phyloP scores from a whole-genome alignment of 352 stramenopile genomes.

The Pythium plurisporium region DNA sequence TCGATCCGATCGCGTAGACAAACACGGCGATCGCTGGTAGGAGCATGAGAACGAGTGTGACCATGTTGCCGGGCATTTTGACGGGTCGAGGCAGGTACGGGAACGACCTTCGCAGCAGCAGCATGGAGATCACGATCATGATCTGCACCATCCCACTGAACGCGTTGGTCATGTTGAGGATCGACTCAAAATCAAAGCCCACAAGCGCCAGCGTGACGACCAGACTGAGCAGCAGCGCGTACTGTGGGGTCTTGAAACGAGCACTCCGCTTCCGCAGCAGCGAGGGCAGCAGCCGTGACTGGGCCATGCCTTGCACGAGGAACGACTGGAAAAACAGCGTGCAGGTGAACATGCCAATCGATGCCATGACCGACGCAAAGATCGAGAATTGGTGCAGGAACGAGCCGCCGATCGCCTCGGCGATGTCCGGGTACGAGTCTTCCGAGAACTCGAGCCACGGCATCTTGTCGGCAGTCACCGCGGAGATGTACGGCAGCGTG shows the following conservation, averaged over 20 bases:
- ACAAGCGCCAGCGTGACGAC: conserved; percentile 7
- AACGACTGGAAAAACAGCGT: conserved; percentile 87
- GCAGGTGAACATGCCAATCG: conserved; percentile 77
- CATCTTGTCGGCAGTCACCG: conserved; percentile 6
- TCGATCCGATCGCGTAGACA: conserved; percentile 7
- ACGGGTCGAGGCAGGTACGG: conserved; percentile 35
- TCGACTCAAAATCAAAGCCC: conserved; percentile 33
- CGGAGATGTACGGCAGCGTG: conserved; percentile 12
- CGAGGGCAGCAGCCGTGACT: conserved; percentile 64
- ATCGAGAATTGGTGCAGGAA: conserved; percentile 63
- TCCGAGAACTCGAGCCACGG: conserved; percentile 14
- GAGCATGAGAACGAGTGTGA: not conserved
- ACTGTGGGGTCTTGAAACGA: conserved; percentile 12
- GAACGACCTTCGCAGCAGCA: conserved; percentile 57
- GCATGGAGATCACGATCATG: conserved; percentile 74
- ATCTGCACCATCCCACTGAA: conserved; percentile 63
- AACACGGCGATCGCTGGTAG: not conserved
- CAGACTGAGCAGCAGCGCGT: conserved; percentile 3
- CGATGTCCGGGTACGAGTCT: conserved; percentile 15
- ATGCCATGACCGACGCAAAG: conserved; percentile 42
- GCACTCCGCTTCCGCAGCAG: conserved; percentile 46
- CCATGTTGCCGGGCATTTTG: conserved; percentile 1
- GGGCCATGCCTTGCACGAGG: conserved; percentile 53
- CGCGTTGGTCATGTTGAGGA: conserved; percentile 70
- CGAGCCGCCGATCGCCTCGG: conserved; percentile 40